A percentile compares a stretch with the other conserved stretches of the same genome.
phyloP scores from a whole-genome alignment of 306 rosid species.

The Myrica gale region DNA sequence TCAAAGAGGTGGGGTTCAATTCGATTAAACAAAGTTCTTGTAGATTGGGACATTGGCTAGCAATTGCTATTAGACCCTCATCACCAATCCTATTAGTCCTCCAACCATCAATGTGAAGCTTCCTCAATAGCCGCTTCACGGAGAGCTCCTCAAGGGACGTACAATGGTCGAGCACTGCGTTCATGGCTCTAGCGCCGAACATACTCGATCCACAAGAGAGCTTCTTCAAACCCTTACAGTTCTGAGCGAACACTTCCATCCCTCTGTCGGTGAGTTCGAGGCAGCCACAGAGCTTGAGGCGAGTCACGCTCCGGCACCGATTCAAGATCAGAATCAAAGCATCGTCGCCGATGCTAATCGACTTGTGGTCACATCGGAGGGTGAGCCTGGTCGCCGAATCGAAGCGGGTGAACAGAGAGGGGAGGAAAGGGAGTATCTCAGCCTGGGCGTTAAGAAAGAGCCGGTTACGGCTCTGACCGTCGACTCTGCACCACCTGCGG shows the following conservation, averaged over 20 bases:
- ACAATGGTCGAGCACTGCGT: constrained; percentile 54
- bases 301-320: constrained; percentile 57
- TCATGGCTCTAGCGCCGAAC: constrained; percentile 63
- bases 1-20: constrained; percentile 53
- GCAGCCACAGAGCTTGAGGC: constrained; percentile 76
- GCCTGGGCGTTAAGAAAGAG: constrained; percentile 52
- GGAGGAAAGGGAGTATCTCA: constrained; percentile 42
- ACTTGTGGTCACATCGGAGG: constrained; percentile 67
- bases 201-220: constrained; percentile 64
- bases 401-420: constrained; percentile 58
- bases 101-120: constrained; percentile 90
- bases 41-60: constrained; percentile 53
- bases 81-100: constrained; percentile 71
- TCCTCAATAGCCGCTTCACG: constrained; percentile 65
- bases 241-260: constrained; percentile 53
- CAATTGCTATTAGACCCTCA: constrained; percentile 62
- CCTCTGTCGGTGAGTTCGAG: constrained; percentile 56
- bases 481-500: constrained; percentile 59
- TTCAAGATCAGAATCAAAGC: constrained; percentile 53
- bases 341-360: constrained; percentile 58
- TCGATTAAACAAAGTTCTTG: constrained; percentile 83
- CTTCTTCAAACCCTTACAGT: constrained; percentile 62
- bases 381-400: constrained; percentile 69
- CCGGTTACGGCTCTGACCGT: constrained; percentile 62
- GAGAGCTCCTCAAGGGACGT: constrained; percentile 63